These are phyloP conservation scores for Tulasnella calospora DNA, from an alignment of 768 basidiomycete genomes.

Conservation along the genomic window DNA sequence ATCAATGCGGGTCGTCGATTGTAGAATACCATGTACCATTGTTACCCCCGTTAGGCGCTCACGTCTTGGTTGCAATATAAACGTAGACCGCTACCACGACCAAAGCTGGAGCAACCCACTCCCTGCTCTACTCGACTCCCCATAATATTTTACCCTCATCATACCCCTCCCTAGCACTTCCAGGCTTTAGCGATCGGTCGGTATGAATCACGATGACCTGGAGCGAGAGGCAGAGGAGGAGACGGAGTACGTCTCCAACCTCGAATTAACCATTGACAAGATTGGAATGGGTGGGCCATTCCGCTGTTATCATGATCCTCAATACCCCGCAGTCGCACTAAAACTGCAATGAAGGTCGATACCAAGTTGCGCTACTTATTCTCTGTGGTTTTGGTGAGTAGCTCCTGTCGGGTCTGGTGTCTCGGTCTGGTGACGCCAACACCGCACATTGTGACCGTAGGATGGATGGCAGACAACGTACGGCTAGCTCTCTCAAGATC, in stretches of 20 bases:
- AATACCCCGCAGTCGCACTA: no score
- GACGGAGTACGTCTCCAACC: slow-evolving; percentile 29
- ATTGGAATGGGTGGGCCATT: slow-evolving; percentile 72
- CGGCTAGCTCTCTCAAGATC: slow-evolving; percentile 29
- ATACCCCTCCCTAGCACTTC: neutral
- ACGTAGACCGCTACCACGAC: neutral
- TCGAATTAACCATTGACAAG: slow-evolving; percentile 83
- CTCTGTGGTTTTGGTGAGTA: slow-evolving; percentile 85
- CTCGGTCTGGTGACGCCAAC: slow-evolving; percentile 8
- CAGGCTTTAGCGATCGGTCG: neutral
- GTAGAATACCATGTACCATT: slow-evolving; percentile 1
- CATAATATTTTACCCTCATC: neutral
- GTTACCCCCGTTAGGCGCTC: slow-evolving; percentile 7
- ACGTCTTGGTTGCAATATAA: neutral
- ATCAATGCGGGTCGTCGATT: neutral
- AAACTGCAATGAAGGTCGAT: slow-evolving; percentile 46
- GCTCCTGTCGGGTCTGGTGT: neutral
- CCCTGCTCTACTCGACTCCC: neutral
- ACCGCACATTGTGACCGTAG: slow-evolving; percentile 39
- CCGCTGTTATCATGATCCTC: neutral
- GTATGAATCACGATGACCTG: neutral
- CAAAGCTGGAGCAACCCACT: neutral
- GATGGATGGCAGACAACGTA: slow-evolving; percentile 93
- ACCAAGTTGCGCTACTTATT: slow-evolving; percentile 76
- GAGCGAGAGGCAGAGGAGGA: slow-evolving; percentile 8